These are phyloP conservation scores for Solanum tarapatanum DNA, from an alignment of 257 asterid species.

Conservation along the genomic window DNA sequence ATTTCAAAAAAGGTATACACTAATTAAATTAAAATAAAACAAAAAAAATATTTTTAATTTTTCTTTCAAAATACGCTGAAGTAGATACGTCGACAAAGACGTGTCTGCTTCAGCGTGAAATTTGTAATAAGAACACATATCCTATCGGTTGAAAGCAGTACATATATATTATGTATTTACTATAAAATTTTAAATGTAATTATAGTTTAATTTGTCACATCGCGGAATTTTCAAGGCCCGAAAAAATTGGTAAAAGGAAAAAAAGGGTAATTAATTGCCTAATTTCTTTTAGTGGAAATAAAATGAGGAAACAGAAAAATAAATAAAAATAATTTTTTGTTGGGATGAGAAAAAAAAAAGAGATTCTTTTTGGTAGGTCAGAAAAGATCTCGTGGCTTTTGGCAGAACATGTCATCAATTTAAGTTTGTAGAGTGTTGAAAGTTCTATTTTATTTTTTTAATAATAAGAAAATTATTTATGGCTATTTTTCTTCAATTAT, in stretches of 20 bases:
- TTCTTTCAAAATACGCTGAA: no score
- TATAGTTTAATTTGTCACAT: background rate
- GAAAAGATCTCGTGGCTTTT: background rate
- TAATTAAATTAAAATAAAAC: no score
- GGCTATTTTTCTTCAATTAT: no score
- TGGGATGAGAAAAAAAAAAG: background rate
- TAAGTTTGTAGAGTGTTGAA: background rate
- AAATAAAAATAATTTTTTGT: background rate
- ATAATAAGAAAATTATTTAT: no score
- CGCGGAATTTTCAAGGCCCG: background rate
- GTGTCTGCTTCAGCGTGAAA: no score
- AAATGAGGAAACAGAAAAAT: background rate
- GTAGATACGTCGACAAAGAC: no score
- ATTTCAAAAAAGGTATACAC: no score
- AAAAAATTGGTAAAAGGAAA: background rate
- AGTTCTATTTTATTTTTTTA: no score
- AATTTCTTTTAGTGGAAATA: background rate
- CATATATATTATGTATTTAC: background rate
- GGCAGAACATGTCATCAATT: background rate
- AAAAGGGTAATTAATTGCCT: background rate
- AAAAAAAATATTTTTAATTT: no score
- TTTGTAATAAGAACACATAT: no score
- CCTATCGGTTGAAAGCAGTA: background rate
- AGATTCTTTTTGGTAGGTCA: background rate
- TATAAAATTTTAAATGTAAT: background rate